Base-by-base conservation (phyloP, 108 stramenopile species). In the Aureococcus anophagefferens region DNA sequence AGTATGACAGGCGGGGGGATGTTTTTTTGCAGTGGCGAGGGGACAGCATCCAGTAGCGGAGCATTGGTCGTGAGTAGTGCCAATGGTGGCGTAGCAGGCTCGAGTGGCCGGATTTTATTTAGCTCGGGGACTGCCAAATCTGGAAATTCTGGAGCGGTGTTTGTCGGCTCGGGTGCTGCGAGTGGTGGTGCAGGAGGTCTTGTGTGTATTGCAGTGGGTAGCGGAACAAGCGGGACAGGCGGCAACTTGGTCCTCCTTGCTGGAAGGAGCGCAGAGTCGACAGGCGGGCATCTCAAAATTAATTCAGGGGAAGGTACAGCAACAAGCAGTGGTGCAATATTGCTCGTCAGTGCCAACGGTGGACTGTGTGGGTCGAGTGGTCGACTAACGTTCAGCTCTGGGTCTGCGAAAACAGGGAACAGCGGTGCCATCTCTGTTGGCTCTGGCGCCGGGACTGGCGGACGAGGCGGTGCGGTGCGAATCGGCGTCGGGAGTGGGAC, bases 211-310 rank as follows among this genome's bases (percentile, higher is more conserved):
- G 25, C 51, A 16, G 51, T 59, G 21, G 51, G 51, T 25, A 25
- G 21, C 3, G 51, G 51, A 1, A 59, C 51, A 4, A 25, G 21
- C 3, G 51, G 51, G 1, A 16, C 21, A 3, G 51, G 51, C 25
- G 51, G 51, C 25, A 18, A 16, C 3, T 25, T 59, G 21, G 4
- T 1, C 51, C 3, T 25, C 51, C 7, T 1, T 11, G 17, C 51
- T 1, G 40, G 40, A 44, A 44, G 40, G 13, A 44, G 40, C 40
- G 13, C 40, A 11, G 40, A 11, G 5, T 5, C 40, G 40, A 69
- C 70, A 0, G 79, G 79, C 17, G 79, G 79, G 1, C 46, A 31
- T 5, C 33, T 80, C 18, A 14, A 64, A 0, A 35, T 76, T 21
- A 68, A 31, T n/a, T 72, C 79, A 33, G 79, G 79, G 0, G 59